These are phyloP conservation scores for Scutellaria minor DNA, from an alignment of 257 asterid species.

Conservation along the genomic window DNA sequence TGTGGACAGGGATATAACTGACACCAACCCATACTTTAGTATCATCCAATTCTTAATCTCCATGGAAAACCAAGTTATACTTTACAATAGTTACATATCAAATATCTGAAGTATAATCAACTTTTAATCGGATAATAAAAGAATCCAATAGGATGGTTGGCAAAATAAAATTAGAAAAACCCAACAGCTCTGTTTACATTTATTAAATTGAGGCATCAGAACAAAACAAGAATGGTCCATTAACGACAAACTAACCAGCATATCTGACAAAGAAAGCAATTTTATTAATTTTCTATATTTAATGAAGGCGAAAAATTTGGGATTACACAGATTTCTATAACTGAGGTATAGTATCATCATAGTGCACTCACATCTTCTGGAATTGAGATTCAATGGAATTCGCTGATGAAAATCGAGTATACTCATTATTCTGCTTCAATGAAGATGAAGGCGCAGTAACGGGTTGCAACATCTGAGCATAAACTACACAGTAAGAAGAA, in stretches of 20 bases:
- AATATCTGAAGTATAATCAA: slow-evolving; percentile 24
- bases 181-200: neutral
- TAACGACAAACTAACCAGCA: slow-evolving; percentile 1
- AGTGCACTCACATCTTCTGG: slow-evolving; percentile 73
- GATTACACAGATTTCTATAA: slow-evolving; percentile 9
- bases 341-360: slow-evolving; percentile 1
- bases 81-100: neutral
- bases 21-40: slow-evolving; percentile 16
- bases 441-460: slow-evolving; percentile 51
- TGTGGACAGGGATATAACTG: slow-evolving; percentile 21
- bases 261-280: slow-evolving; percentile 10
- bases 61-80: neutral
- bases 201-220: neutral
- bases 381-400: slow-evolving; percentile 62
- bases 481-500: slow-evolving; percentile 32
- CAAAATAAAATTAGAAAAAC: slow-evolving; percentile 16
- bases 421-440: slow-evolving; percentile 50
- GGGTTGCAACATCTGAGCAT: slow-evolving; percentile 46
- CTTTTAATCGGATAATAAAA: neutral
- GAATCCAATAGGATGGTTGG: slow-evolving; percentile 8
- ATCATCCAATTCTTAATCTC: slow-evolving; percentile 7
- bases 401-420: slow-evolving; percentile 53
- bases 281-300: slow-evolving; percentile 24
- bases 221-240: neutral
- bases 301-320: neutral